Conservation (phyloP, 176 grass and related monocot species). For the Tuctoria greenei region DNA sequence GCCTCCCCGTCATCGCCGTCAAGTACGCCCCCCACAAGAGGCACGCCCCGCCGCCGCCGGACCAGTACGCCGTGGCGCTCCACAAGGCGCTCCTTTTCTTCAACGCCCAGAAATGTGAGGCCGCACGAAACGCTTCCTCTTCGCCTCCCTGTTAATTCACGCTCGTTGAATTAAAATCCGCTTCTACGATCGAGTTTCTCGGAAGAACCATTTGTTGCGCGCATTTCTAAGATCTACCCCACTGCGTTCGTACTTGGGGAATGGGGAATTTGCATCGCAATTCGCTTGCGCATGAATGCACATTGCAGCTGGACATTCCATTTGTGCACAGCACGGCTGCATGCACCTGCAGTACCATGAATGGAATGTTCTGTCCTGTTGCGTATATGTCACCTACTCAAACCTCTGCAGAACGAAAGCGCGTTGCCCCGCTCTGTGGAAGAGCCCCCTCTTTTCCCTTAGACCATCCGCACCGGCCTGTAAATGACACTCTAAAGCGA, state of each 20-base stretch:
- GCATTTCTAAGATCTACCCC: background rate
- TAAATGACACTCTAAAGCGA: no score
- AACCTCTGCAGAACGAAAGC: constrained; percentile 10
- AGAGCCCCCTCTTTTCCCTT: no score
- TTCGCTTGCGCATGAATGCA: background rate
- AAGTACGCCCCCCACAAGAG: constrained; percentile 85
- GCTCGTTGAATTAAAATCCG: background rate
- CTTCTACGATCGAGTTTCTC: background rate
- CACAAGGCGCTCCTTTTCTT: constrained; percentile 94
- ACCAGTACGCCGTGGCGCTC: constrained; percentile 65
- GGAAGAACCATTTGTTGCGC: background rate
- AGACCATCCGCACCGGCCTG: no score
- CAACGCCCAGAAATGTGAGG: constrained; percentile 91
- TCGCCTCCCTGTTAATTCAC: background rate
- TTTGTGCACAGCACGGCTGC: background rate
- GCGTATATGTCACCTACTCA: constrained; percentile 8
- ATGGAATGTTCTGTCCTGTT: constrained; percentile 35
- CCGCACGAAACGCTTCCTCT: background rate
- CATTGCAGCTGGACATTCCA: background rate
- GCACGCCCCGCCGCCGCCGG: constrained; percentile 43
- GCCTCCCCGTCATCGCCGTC: constrained; percentile 74
- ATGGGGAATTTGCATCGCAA: background rate
- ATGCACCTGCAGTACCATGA: constrained; percentile 24
- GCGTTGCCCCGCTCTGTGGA: background rate
- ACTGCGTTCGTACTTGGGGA: background rate